Evolutionary conservation across 2,329 filamentous ascomycete species (phyloP).

Genomic region (Colletotrichum phormii): DNA sequence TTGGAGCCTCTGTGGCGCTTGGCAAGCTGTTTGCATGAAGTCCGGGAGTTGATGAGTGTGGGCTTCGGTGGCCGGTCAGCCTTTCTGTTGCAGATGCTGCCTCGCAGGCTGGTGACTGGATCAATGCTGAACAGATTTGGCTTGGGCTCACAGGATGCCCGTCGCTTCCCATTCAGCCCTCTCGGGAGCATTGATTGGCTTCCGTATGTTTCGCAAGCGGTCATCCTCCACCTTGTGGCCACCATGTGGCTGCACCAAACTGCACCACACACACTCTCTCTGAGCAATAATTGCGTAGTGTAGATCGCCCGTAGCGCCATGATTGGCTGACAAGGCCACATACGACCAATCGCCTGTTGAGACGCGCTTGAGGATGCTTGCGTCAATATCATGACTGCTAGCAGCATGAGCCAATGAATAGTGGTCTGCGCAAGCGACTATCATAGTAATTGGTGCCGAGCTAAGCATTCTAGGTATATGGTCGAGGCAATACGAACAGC

Average conservation of each 20-base stretch:
- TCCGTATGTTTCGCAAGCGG: conserved; percentile 13
- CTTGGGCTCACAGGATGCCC: conserved; percentile 25
- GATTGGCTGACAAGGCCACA: conserved; percentile 5
- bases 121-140: conserved; percentile 29
- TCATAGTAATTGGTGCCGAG: conserved; percentile 4
- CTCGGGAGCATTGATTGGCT: conserved; percentile 20
- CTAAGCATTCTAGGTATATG: background rate
- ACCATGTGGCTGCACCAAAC: conserved; percentile 27
- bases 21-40: conserved; percentile 47
- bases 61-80: conserved; percentile 35
- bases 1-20: conserved; percentile 28
- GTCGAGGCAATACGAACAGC: conserved; percentile 31
- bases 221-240: conserved; percentile 23
- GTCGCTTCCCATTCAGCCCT: conserved; percentile 25
- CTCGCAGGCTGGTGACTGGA: conserved; percentile 37
- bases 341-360: background rate
- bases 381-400: conserved; percentile 21
- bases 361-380: conserved; percentile 15
- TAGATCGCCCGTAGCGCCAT: background rate
- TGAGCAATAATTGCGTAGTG: conserved; percentile 7
- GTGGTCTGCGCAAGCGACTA: conserved; percentile 4
- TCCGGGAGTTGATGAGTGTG: conserved; percentile 40
- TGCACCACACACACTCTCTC: background rate
- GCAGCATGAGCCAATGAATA: background rate
- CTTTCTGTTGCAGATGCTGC: conserved; percentile 42